A percentile compares a stretch with the other conserved stretches of the same genome.
These are phyloP conservation scores for Suillus brevipes DNA, from an alignment of 768 basidiomycete species.

Conservation along the genomic window DNA sequence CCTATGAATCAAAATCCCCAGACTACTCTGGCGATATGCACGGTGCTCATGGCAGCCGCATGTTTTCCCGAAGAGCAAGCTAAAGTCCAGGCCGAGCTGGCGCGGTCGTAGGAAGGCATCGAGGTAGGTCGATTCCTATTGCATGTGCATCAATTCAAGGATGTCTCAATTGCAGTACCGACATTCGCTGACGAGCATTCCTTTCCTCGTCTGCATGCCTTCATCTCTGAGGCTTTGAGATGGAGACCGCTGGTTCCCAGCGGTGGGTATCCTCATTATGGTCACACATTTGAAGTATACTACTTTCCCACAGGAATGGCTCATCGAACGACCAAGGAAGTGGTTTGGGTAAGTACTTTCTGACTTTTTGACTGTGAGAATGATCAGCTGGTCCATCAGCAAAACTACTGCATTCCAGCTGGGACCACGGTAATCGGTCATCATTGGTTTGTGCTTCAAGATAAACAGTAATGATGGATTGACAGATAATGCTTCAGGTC, in stretches of 20 bases:
- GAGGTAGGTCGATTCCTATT: not conserved
- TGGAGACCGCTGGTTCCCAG: not conserved
- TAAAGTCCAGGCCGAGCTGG: conserved; percentile 53
- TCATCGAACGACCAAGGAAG: not conserved
- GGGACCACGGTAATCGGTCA: not conserved
- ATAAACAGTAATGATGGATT: not conserved
- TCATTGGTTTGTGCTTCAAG: not conserved
- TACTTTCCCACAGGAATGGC: not conserved
- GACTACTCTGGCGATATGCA: not conserved
- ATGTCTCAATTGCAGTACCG: conserved; percentile 8
- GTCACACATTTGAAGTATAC: not conserved
- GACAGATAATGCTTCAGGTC: not conserved
- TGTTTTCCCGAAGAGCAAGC: conserved; percentile 44
- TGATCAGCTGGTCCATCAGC: not conserved
- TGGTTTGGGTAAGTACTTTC: not conserved
- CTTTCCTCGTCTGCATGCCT: not conserved
- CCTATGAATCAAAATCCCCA: not conserved
- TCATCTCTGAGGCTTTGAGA: not conserved
- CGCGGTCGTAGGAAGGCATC: conserved; percentile 32
- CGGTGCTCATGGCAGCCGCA: not conserved
- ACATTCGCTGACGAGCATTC: not conserved
- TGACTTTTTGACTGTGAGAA: not conserved
- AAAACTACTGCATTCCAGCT: not conserved
- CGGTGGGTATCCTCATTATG: not conserved
- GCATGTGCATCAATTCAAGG: conserved; percentile 24